Evolutionary conservation across 2,329 filamentous ascomycete species (phyloP), one percentile per base, ranked within the genome.

Genomic region (Penicillium sp.): DNA sequence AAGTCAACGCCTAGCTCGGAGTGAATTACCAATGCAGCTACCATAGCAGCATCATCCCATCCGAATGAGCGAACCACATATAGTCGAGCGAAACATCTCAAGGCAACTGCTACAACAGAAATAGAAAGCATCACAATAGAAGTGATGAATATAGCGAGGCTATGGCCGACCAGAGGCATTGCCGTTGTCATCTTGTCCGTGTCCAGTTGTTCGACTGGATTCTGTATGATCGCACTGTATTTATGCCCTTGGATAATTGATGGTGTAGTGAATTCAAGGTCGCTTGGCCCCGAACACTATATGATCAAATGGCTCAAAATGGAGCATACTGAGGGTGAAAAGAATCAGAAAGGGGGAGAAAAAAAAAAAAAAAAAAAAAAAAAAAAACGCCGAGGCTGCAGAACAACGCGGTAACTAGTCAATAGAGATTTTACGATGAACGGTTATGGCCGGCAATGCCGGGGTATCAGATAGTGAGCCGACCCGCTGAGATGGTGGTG

Each of bases 21-120:
- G 34, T 16, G 4, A 3, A 7, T 24, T 58, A 67, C 65, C 55
- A 66, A 21, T 9, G 64, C 64, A 21, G 51, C 28, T 14, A 65
- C 42, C 63, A 67, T 67, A 9, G 66, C 42, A 7, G 48, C 45
- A 53, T 67, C 64, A 47, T 67, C 64, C 62, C 58, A 65, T 3
- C 64, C 64, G 49, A 67, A 66, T 1, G 59, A 59, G 2, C 54
- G 49, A 33, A 67, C 58, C 2, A 66, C 24, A 16, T 54, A 51
- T 11, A 62, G 3, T 14, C 65, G 64, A 21, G 63, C 63, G 46
- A 67, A 66, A n/a, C 43, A 61, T 18, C 63, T 53, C 19, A 67
- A 24, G 3, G 44, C 26, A 19, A 67, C 65, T 5, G 60, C 54
- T 9, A 64, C 18, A 8, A 61, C 28, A 4, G 62, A 56, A 6